Percentiles rank a stretch among this genome's conserved stretches.
Evolutionary conservation across 192 early-diverging fungal species (phyloP).

Genomic region (Chytriomyces sp.): DNA sequence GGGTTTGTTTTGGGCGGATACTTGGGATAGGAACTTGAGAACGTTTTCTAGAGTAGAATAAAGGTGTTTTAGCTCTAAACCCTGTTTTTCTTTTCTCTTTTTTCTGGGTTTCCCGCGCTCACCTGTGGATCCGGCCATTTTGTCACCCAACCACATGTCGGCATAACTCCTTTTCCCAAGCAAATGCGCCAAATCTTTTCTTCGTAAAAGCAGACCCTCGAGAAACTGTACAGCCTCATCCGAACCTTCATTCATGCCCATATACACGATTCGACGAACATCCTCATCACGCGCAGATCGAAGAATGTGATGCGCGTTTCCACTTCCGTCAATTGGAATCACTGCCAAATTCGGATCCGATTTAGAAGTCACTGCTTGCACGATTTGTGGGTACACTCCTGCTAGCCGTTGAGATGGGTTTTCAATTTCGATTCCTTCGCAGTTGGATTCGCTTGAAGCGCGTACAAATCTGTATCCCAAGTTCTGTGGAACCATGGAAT

Average conservation of each 20-base stretch:
- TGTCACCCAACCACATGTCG: conserved; percentile 84
- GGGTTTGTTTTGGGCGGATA: conserved; percentile 67
- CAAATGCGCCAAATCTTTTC: conserved; percentile 74
- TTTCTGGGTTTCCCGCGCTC: conserved; percentile 1
- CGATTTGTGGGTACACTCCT: conserved; percentile 39
- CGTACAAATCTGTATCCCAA: conserved; percentile 23
- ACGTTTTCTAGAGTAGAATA: conserved; percentile 68
- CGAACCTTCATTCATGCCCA: conserved; percentile 74
- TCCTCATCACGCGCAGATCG: conserved; percentile 66
- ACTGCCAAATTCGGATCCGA: conserved; percentile 50
- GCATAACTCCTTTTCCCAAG: conserved; percentile 84
- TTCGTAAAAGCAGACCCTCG: conserved; percentile 74
- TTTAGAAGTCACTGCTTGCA: not conserved
- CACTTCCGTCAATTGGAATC: conserved; percentile 62
- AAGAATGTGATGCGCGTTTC: conserved; percentile 66
- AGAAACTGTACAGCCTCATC: conserved; percentile 68
- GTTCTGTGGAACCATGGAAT: not conserved
- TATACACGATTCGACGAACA: conserved; percentile 74
- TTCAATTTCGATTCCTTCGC: conserved; percentile 39
- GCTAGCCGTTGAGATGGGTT: conserved; percentile 33
- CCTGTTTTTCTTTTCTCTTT: not conserved
- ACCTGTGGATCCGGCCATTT: conserved; percentile 90
- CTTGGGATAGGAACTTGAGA: conserved; percentile 77
- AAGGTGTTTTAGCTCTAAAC: not conserved
- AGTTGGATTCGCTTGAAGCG: not conserved